These are phyloP conservation scores for Geotrichum carabidarum DNA, from an alignment of 1,139 yeast species.

Conservation along the genomic window DNA sequence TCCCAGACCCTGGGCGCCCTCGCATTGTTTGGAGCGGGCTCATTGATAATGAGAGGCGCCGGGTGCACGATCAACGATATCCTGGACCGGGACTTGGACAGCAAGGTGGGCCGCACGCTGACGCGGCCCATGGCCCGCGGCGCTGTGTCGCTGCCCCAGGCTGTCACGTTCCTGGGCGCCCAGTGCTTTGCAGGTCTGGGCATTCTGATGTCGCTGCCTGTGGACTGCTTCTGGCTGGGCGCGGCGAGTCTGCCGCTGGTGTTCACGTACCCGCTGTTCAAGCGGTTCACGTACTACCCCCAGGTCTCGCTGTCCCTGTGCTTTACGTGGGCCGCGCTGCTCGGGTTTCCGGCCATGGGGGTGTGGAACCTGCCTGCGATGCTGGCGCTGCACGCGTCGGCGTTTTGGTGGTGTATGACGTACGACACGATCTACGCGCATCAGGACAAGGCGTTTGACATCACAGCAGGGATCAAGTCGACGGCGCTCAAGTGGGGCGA, in stretches of 20 bases:
- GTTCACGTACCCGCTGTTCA: slow-evolving; percentile 84
- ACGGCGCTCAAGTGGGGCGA: slow-evolving; percentile 94
- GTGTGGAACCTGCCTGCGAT: slow-evolving; percentile 66
- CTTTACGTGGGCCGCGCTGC: slow-evolving; percentile 90
- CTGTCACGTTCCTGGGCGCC: slow-evolving; percentile 65
- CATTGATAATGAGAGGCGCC: slow-evolving; percentile 92
- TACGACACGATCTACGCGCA: slow-evolving; percentile 97
- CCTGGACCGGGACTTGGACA: slow-evolving; percentile 75
- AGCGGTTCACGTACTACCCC: slow-evolving; percentile 91
- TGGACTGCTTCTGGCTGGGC: slow-evolving; percentile 77
- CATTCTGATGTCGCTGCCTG: slow-evolving; percentile 66
- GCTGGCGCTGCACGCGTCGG: slow-evolving; percentile 69
- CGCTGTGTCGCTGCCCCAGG: slow-evolving; percentile 65
- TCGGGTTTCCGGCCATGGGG: slow-evolving; percentile 96
- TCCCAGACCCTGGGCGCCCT: slow-evolving; percentile 55
- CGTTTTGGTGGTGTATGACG: slow-evolving; percentile 88
- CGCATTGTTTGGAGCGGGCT: slow-evolving; percentile 69
- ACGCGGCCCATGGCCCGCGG: slow-evolving; percentile 91
- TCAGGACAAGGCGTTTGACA: slow-evolving; percentile 87
- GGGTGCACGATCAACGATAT: slow-evolving; percentile 95
- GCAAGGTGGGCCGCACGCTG: slow-evolving; percentile 78
- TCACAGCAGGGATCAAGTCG: slow-evolving; percentile 85
- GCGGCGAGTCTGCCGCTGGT: slow-evolving; percentile 77
- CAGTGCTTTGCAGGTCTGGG: slow-evolving; percentile 76
- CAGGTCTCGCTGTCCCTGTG: slow-evolving; percentile 77